These are phyloP conservation scores for Phytophthora tubulina DNA, from an alignment of 352 stramenopile genomes.

Conservation along the genomic window DNA sequence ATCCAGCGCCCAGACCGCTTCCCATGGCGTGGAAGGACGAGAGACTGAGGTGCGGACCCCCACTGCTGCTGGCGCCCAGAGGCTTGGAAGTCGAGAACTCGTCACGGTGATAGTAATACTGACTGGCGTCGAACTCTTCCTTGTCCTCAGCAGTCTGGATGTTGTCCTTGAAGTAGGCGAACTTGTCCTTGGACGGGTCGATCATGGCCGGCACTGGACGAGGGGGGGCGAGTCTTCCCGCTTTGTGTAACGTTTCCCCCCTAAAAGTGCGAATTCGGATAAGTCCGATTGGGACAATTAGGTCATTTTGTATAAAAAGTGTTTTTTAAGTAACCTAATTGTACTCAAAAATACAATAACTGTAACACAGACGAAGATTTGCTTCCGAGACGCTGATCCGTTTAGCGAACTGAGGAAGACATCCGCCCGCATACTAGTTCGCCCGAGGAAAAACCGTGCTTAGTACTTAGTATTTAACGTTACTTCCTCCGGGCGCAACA, in stretches of 20 bases:
- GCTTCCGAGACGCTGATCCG: no score
- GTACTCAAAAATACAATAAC: no score
- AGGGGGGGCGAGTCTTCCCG: conserved; percentile 1
- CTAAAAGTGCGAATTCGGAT: no score
- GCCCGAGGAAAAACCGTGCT: no score
- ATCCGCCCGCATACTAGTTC: no score
- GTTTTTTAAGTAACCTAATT: no score
- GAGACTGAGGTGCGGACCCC: conserved; percentile 48
- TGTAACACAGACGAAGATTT: no score
- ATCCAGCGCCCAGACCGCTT: conserved; percentile 33
- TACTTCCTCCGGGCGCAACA: no score
- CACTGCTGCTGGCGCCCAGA: conserved; percentile 31
- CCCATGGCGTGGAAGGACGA: conserved; percentile 67
- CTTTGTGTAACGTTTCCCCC: conserved; percentile 9
- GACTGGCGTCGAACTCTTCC: conserved; percentile 89
- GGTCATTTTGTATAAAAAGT: no score
- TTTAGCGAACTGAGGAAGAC: no score
- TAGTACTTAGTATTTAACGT: no score
- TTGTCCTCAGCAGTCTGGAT: conserved; percentile 91
- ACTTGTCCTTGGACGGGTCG: conserved; percentile 90
- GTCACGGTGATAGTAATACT: conserved; percentile 91
- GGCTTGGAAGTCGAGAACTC: conserved; percentile 63
- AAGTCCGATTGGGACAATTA: no score
- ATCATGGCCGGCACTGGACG: conserved; percentile 61
- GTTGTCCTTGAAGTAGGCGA: conserved; percentile 92